Base-by-base conservation (phyloP, 1,139 yeast species). In the Lodderomyces metapsilosis region DNA sequence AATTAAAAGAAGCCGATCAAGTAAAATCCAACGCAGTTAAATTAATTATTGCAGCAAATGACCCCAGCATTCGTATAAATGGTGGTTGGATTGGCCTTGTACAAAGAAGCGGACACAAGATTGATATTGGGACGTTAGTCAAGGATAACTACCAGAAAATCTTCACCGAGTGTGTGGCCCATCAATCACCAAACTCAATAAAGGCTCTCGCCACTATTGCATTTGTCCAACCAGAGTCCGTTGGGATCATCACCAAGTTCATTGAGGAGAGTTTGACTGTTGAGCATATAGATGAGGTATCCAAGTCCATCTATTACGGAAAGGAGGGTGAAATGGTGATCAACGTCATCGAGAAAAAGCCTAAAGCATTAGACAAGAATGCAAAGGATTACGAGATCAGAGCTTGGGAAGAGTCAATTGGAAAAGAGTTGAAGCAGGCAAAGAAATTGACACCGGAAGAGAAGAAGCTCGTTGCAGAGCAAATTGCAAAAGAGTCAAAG, bases 401-500 rank as follows among this genome's bases (percentile, higher is more conserved):
- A 48, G 82, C 87, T 56, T 92, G 98, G 98, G 98, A 92, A 59
- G 91, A 84, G 53, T 77, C 78, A 40, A 76, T 92, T 37, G 79
- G 91, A 52, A 80, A 80, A 50, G 92, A 88, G 56, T 71, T 88
- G 43, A 62, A 63, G 38, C 51, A 46, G 5, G 60, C 58, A 4
- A 80, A 75, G 61, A 85, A 84, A 54, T 68, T 84, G 38, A 74
- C 95, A 8, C 85, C 80, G 51, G 97, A 89, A 54, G 96, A 92
- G 46, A 85, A 81, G 52, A 64, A 54, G 0, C 59, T 76, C 44
- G 80, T 85, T 2, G 73, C 74, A 38, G 79, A 75, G 36, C 91
- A 88, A 56, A 55, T 88, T 15, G 66, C 59, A 0, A 74, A 78
- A 48, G 97, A 92, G 57, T 53, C 74, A 0, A 56, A 49, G 2